Percentiles rank a stretch among this genome's conserved stretches.
These are phyloP conservation scores for Glycine latifolia DNA, from an alignment of 306 rosid genomes.

Conservation along the genomic window DNA sequence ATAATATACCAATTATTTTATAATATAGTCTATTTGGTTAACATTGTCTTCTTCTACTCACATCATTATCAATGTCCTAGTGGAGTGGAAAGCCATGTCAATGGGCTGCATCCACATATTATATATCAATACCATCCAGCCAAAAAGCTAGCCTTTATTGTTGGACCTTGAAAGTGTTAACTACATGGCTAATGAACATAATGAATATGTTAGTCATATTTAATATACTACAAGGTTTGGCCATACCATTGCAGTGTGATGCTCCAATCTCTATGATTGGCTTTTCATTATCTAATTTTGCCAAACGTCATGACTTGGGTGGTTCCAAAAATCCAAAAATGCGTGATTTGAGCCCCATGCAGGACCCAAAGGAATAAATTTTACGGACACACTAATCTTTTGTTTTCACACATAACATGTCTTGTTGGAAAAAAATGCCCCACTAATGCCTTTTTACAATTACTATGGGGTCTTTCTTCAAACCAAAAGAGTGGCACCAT, in stretches of 20 bases:
- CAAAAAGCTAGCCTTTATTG: conserved; percentile 39
- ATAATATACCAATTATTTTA: conserved; percentile 33
- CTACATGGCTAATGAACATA: conserved; percentile 24
- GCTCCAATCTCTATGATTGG: conserved; percentile 23
- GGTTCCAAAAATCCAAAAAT: conserved; percentile 20
- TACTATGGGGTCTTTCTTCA: conserved; percentile 25
- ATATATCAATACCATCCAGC: conserved; percentile 45
- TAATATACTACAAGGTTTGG: conserved; percentile 20
- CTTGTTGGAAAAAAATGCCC: conserved; percentile 24
- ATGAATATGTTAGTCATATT: conserved; percentile 16
- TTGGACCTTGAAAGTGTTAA: conserved; percentile 44
- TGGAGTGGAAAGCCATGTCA: conserved; percentile 85
- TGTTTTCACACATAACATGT: conserved; percentile 36
- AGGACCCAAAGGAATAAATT: conserved; percentile 34
- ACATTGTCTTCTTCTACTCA: conserved; percentile 78
- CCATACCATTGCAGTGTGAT: conserved; percentile 35
- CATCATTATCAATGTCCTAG: conserved; percentile 64
- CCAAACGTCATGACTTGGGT: conserved; percentile 11
- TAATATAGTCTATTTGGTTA: conserved; percentile 43
- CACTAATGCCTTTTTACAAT: conserved; percentile 33
- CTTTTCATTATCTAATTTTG: conserved; percentile 29
- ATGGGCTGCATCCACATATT: conserved; percentile 50
- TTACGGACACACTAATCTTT: conserved; percentile 10
- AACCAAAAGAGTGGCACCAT: conserved; percentile 25
- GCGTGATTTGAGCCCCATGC: background rate